Base-by-base conservation (phyloP, 805 yeast genomes). In the Schwanniomyces occidentalis region DNA sequence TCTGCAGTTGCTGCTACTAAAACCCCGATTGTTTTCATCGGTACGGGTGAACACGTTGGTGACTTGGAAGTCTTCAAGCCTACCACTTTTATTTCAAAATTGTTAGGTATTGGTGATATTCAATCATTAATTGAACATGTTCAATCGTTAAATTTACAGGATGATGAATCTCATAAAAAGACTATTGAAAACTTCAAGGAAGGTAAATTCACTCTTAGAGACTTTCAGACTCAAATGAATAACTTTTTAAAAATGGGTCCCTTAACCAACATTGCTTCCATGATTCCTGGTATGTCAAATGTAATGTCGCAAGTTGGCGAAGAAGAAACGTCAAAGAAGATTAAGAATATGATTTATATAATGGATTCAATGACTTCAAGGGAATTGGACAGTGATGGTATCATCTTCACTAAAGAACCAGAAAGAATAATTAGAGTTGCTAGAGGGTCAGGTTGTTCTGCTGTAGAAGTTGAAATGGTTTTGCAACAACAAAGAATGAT, bases 211-310 rank as follows among this genome's bases (percentile, higher is more conserved):
- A 89, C 98, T 1, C 69, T 91, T 36, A 73, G 87, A 42, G 98
- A 93, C 62, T 78, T 91, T 64, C 90, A 93, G 52, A 85, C 91
- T 35, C 98, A 93, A 62, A 85, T 91, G 95, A 84, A 85, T 58
- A 91, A 90, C 47, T 85, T 93, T 49, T 72, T 91, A 77, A 93
- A 93, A 61, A 87, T 93, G 95, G 99, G 99, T 2, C 97, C 98
- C 3, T 65, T 91, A 35, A 82, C 95, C 16, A 90, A 93, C 57
- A 87, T 91, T 44, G 96, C 97, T 3, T 78, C 84, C 35, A 91
- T 91, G 97, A 80, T 91, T 40, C 99, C 99, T 0, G 87, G 96
- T 52, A 77, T 89, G 65, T 78, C 90, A 23, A 80, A 78, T 46
- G 73, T 91, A 73, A 82, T 91, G 76, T 79, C 75, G 34, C 91